Evolutionary conservation across 441 rosid species (phyloP).

Genomic region (Eruca vesicaria): DNA sequence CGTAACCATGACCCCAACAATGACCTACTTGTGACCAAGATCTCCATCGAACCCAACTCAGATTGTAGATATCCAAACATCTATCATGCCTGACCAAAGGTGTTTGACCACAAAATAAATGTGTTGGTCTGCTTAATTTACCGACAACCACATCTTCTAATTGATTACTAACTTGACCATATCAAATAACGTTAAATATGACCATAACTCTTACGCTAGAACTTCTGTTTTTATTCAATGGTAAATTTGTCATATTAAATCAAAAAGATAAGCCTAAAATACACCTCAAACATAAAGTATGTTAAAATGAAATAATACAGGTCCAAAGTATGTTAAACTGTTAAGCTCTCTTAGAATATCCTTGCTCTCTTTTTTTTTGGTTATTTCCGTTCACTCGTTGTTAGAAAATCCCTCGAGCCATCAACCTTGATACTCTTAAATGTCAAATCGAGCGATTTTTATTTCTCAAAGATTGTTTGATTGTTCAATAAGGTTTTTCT

Average conservation of each 20-base stretch:
- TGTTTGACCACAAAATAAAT: background rate
- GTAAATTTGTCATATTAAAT: background rate
- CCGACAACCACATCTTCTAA: background rate
- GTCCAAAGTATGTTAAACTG: too few species aligned
- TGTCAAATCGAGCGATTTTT: background rate
- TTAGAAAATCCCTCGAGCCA: background rate
- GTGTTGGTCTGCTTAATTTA: background rate
- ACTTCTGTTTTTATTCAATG: background rate
- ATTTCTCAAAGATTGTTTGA: background rate
- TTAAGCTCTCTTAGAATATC: too few species aligned
- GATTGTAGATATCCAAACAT: background rate
- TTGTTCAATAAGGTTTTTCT: background rate
- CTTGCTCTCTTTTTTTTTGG: background rate
- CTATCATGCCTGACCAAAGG: background rate
- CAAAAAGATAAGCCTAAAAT: too few species aligned
- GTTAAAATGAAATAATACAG: too few species aligned
- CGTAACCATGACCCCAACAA: background rate
- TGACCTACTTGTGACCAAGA: background rate
- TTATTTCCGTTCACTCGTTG: too few species aligned
- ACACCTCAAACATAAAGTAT: too few species aligned
- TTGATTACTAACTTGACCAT: too few species aligned
- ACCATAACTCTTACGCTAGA: background rate
- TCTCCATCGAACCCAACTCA: background rate
- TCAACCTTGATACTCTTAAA: background rate
- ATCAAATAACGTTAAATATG: too few species aligned